Evolutionary conservation across 1,284 basidiomycete genomes (phyloP).

Genomic region (Testicularia cyperi): DNA sequence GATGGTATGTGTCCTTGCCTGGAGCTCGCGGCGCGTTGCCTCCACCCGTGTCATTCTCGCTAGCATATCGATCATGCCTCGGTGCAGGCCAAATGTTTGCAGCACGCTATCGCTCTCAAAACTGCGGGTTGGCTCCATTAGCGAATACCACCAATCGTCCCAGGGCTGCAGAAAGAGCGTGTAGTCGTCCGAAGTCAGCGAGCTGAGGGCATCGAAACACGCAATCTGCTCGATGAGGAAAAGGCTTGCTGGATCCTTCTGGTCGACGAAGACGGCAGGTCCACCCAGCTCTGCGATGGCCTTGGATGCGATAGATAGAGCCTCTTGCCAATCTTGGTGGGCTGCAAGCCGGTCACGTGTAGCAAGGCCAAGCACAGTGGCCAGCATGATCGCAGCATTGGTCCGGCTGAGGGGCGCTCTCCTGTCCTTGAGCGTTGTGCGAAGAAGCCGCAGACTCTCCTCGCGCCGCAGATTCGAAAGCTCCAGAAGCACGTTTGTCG

Average conservation of each 20-base stretch:
- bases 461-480: constrained; percentile 29
- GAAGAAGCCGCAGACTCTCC: constrained; percentile 17
- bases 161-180: constrained; percentile 35
- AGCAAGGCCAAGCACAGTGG: constrained; percentile 27
- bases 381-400: constrained; percentile 33
- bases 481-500: constrained; percentile 30
- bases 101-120: constrained; percentile 32
- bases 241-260: constrained; percentile 23
- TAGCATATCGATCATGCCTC: constrained; percentile 35
- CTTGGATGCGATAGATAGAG: constrained; percentile 20
- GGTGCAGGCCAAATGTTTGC: constrained; percentile 30
- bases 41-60: constrained; percentile 34
- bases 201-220: constrained; percentile 31
- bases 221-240: constrained; percentile 40
- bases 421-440: constrained; percentile 23
- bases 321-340: constrained; percentile 36
- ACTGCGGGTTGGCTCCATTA: constrained; percentile 31
- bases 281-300: constrained; percentile 35
- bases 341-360: constrained; percentile 29
- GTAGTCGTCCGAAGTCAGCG: constrained; percentile 30
- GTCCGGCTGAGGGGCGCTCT: constrained; percentile 16
- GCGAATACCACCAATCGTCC: constrained; percentile 37
- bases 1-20: constrained; percentile 18
- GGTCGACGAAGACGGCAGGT: constrained; percentile 25
- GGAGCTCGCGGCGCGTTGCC: constrained; percentile 24